Evolutionary conservation across 306 rosid genomes (phyloP).

Genomic region (Ormosia emarginata): DNA sequence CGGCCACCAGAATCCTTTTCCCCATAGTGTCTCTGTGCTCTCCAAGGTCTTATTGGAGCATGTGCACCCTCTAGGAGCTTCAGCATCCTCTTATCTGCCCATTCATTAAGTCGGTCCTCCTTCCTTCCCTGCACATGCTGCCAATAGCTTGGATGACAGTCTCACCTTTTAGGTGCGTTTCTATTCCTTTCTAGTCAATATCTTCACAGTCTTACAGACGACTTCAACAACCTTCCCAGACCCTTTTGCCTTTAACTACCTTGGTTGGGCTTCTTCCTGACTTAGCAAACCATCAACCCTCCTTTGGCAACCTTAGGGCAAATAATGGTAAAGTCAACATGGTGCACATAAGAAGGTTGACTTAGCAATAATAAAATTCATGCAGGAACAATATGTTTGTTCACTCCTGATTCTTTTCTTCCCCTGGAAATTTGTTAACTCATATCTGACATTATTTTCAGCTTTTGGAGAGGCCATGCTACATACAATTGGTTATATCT

Average conservation of each 20-base stretch:
- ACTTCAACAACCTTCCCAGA: neutral
- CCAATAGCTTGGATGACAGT: neutral
- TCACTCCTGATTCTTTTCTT: neutral
- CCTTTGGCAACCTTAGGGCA: neutral
- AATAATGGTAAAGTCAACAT: neutral
- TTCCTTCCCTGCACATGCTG: neutral
- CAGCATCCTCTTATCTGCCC: neutral
- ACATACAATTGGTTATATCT: slow-evolving; percentile 93
- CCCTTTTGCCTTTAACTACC: neutral
- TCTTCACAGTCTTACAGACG: neutral
- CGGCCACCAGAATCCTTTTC: neutral
- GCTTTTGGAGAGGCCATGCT: slow-evolving; percentile 99
- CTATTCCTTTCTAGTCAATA: neutral
- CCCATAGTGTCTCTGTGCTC: neutral
- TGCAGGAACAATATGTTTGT: neutral
- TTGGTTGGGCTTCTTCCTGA: neutral
- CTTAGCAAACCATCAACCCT: neutral
- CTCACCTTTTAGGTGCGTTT: neutral
- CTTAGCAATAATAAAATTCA: neutral
- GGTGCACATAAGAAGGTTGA: neutral
- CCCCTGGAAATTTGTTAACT: slow-evolving; percentile 1
- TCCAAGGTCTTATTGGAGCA: neutral
- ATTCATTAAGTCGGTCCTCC: neutral
- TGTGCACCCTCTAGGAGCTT: neutral
- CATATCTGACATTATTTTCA: slow-evolving; percentile 28